Evolutionary conservation across 805 yeast species (phyloP).

Genomic region (Peterozyma xylosa): DNA sequence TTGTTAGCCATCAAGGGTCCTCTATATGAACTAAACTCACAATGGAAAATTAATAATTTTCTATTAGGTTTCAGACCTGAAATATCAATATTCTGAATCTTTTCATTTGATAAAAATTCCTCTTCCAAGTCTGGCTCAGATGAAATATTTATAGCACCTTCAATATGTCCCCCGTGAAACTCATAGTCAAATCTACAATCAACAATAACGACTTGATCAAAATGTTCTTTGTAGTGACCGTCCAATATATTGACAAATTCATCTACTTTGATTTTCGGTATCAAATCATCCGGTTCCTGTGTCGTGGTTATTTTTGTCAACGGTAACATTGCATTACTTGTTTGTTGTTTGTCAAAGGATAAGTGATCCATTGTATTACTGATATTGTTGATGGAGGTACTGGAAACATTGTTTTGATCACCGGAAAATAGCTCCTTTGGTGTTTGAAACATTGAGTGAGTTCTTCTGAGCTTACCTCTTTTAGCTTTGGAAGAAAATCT

Average conservation of each 20-base stretch:
- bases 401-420: neutral
- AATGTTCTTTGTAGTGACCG: constrained; percentile 40
- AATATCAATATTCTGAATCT: constrained; percentile 3
- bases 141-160: constrained; percentile 71
- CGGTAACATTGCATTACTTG: constrained; percentile 15
- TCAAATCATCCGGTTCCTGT: constrained; percentile 45
- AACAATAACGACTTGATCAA: constrained; percentile 51
- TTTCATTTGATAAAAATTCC: constrained; percentile 28
- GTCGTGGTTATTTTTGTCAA: constrained; percentile 33
- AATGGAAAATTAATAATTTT: constrained; percentile 73
- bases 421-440: constrained; percentile 2
- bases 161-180: constrained; percentile 87
- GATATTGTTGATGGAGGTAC: neutral
- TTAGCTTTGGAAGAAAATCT: constrained; percentile 13
- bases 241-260: constrained; percentile 52
- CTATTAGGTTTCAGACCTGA: constrained; percentile 15
- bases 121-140: constrained; percentile 63
- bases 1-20: constrained; percentile 94
- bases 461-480: constrained; percentile 42
- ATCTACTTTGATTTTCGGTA: constrained; percentile 58
- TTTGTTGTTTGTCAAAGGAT: neutral
- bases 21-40: constrained; percentile 87
- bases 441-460: constrained; percentile 62
- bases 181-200: constrained; percentile 95
- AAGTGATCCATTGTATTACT: neutral